Base-by-base conservation (phyloP, 1,284 basidiomycete genomes). In the Cerioporus squamosus region DNA sequence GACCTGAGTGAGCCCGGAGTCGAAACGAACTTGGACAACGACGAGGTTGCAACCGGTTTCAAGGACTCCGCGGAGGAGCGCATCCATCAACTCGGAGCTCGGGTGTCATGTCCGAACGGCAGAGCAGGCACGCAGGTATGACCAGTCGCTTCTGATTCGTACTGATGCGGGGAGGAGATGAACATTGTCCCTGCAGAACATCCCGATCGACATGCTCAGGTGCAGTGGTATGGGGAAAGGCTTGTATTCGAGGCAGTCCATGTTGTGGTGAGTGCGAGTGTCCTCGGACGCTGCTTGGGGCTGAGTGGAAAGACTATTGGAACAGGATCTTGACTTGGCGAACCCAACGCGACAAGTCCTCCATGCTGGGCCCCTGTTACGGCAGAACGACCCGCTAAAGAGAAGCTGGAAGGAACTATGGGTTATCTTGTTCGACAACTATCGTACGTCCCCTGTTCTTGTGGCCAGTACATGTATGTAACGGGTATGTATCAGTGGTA, bases 361-460 rank as follows among this genome's bases (percentile, higher is more conserved):
- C 14, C 58, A 62, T 52, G 63, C 60, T 12, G 60, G 60, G 5
- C 50, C 53, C 14, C 55, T 64, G 20, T 51, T 60, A 5, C 54
- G 62, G 6, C 59, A 61, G 46, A 61, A 53, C 45, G 62, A 64
- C 38, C 57, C 62, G n/a, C 39, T 92, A 54, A 88, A 90, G 70
- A 85, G 85, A 77, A 87, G 81, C 46, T 95, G 93, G 91, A 88
- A 85, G 52, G 94, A 97, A 68, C 77, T 96, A 2, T 90, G 89
- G 65, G 89, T 95, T 7, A 81, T 97, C 57, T 77, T 98, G 5
- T 97, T 98, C 71, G 96, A 97, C 72, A 94, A 97, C 71, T 98
- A 97, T 68, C 75, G 94, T 95, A 67, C 73, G 91, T 66, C 8
- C 23, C 23, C 47, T 3, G 18, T 12, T 12, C 22, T 8, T 10